These are phyloP conservation scores for Nidularia sp. DNA, from an alignment of 768 basidiomycete genomes.

Conservation along the genomic window DNA sequence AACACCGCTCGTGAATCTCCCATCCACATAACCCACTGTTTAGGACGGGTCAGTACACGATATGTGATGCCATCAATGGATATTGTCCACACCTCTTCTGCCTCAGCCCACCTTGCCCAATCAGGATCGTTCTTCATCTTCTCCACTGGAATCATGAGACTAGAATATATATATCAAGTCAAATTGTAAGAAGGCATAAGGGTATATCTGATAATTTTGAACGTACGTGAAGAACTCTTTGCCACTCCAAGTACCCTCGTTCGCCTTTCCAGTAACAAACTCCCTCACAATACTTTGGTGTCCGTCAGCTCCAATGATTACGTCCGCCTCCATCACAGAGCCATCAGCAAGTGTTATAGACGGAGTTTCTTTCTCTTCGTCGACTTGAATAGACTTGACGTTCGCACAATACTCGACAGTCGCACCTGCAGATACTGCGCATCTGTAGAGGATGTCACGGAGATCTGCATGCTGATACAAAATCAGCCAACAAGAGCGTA, in stretches of 20 bases:
- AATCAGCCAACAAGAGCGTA: not conserved
- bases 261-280: conserved; percentile 26
- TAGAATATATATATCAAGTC: conserved; percentile 7
- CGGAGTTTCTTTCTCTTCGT: conserved; percentile 17
- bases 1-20: conserved; percentile 18
- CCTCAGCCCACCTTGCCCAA: conserved; percentile 23
- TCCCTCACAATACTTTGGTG: conserved; percentile 32
- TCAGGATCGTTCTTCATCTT: conserved; percentile 33
- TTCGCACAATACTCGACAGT: conserved; percentile 25
- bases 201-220: not conserved
- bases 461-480: conserved; percentile 40
- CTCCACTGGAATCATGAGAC: conserved; percentile 30
- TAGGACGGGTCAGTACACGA: too few relatives aligned
- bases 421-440: conserved; percentile 37
- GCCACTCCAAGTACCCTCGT: conserved; percentile 17
- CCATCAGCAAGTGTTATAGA: conserved; percentile 28
- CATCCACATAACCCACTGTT: conserved; percentile 29
- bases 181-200: not conserved
- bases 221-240: conserved; percentile 35
- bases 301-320: conserved; percentile 52
- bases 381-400: conserved; percentile 21
- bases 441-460: conserved; percentile 33
- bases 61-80: too few relatives aligned
- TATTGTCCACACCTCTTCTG: conserved; percentile 23
- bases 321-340: conserved; percentile 30